Percentiles rank a stretch among this genome's conserved stretches.
These are phyloP conservation scores for Mrakiaceae sp. DNA, from an alignment of 1,284 basidiomycete species.

Conservation along the genomic window DNA sequence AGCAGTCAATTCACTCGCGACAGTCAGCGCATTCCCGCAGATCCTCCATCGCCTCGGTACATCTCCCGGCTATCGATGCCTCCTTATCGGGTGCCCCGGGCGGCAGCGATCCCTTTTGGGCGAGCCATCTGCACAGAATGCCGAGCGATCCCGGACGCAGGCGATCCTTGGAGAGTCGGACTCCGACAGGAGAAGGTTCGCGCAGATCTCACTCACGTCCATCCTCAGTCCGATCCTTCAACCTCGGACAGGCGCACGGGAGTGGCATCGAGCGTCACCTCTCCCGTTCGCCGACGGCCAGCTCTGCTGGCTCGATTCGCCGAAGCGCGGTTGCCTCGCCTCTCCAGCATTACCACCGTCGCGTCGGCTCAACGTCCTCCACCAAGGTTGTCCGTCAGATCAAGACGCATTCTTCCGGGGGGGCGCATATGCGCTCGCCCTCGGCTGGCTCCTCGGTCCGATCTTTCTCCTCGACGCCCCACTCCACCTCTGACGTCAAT, in stretches of 20 bases:
- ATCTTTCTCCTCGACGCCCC: constrained; percentile 19
- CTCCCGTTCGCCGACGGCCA: constrained; percentile 15
- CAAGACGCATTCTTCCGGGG: background rate
- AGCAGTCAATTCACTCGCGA: constrained; percentile 33
- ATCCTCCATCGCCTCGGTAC: constrained; percentile 31
- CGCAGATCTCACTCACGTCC: constrained; percentile 27
- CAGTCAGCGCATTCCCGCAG: constrained; percentile 8
- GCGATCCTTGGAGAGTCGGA: constrained; percentile 30
- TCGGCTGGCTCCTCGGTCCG: constrained; percentile 23
- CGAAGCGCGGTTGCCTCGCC: constrained; percentile 5
- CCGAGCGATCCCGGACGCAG: constrained; percentile 27
- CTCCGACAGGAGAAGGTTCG: constrained; percentile 31
- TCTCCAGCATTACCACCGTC: constrained; percentile 23
- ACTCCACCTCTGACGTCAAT: background rate
- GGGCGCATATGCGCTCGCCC: constrained; percentile 23
- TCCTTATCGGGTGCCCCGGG: constrained; percentile 17
- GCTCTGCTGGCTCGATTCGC: constrained; percentile 10
- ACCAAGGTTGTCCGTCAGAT: constrained; percentile 15
- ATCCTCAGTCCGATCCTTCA: constrained; percentile 26
- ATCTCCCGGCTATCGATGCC: constrained; percentile 26
- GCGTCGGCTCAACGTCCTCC: constrained; percentile 12
- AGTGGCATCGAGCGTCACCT: constrained; percentile 12
- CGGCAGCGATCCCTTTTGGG: no score
- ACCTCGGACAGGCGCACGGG: constrained; percentile 11
- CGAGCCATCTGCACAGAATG: constrained; percentile 19